Conservation (phyloP, 1,139 yeast genomes). For the Candida tetrigidarum region DNA sequence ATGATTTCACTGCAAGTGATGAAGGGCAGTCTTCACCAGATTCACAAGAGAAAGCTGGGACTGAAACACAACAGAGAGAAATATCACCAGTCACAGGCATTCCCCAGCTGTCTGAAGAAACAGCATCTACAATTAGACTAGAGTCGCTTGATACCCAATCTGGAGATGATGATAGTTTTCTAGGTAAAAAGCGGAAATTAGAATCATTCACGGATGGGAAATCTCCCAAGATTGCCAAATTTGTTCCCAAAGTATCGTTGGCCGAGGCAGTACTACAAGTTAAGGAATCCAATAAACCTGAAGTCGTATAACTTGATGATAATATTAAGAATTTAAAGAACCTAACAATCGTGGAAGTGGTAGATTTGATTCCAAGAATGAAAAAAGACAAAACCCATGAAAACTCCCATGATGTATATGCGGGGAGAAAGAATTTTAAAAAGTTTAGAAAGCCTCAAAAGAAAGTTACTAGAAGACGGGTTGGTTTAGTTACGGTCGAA, state of each 20-base stretch:
- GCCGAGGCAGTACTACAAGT: constrained; percentile 40
- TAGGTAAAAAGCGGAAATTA: constrained; percentile 5
- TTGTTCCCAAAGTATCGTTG: constrained; percentile 24
- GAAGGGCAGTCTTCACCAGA: not conserved
- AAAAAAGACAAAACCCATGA: constrained; percentile 12
- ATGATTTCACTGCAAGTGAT: not conserved
- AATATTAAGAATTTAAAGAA: constrained; percentile 21
- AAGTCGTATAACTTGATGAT: constrained; percentile 26
- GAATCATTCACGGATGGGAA: constrained; percentile 6
- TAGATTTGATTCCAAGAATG: constrained; percentile 24
- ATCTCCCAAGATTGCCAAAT: constrained; percentile 19
- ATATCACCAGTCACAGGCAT: not conserved
- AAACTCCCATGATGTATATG: constrained; percentile 16
- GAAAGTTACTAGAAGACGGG: not conserved
- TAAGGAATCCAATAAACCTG: constrained; percentile 33
- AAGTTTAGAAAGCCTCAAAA: constrained; percentile 31
- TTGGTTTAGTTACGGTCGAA: constrained; percentile 3
- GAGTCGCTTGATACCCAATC: constrained; percentile 1
- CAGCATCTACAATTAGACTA: constrained; percentile 1
- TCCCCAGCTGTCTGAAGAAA: not conserved
- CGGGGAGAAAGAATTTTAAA: constrained; percentile 42
- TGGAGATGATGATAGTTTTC: not conserved
- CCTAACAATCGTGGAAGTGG: constrained; percentile 41
- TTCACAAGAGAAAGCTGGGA: not conserved
- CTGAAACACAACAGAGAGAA: not conserved